A percentile compares a stretch with the other conserved stretches of the same genome.
Evolutionary conservation across 2,329 filamentous ascomycete genomes (phyloP).

Genomic region (Colletotrichum gigasporum): DNA sequence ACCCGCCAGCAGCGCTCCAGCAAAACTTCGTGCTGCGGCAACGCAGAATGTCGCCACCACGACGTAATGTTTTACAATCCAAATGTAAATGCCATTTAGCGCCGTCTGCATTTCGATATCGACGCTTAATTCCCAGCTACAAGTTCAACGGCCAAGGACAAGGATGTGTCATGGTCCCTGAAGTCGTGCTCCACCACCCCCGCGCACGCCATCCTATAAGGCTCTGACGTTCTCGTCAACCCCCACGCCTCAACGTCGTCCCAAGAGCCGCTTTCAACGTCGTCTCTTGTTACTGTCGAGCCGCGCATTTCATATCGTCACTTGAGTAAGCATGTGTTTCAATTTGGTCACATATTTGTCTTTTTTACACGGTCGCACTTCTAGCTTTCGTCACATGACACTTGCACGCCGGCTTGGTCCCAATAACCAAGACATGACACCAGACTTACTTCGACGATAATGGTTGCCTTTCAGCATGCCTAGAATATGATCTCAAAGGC

Average conservation of each 20-base stretch:
- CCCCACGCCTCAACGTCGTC: constrained; percentile 21
- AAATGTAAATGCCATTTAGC: background rate
- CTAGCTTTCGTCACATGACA: no score
- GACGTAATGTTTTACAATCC: background rate
- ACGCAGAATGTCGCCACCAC: constrained; percentile 8
- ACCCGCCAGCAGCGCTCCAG: background rate
- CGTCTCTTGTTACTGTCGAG: constrained; percentile 8
- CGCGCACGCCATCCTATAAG: constrained; percentile 32
- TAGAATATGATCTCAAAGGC: no score
- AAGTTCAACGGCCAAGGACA: constrained; percentile 18
- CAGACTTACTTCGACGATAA: no score
- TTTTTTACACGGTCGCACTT: no score
- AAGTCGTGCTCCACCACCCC: constrained; percentile 22
- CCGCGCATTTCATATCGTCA: background rate
- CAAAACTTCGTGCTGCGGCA: background rate
- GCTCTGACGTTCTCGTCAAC: constrained; percentile 30
- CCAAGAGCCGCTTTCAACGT: constrained; percentile 23
- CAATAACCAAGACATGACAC: no score
- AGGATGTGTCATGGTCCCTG: constrained; percentile 28
- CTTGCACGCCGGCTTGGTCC: no score
- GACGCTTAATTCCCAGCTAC: constrained; percentile 11
- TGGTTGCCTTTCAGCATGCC: no score
- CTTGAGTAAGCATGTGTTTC: no score
- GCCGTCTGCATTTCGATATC: background rate
- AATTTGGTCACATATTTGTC: background rate